Base-by-base conservation (phyloP, 139 green algal species). In the Micractinium sp. region DNA sequence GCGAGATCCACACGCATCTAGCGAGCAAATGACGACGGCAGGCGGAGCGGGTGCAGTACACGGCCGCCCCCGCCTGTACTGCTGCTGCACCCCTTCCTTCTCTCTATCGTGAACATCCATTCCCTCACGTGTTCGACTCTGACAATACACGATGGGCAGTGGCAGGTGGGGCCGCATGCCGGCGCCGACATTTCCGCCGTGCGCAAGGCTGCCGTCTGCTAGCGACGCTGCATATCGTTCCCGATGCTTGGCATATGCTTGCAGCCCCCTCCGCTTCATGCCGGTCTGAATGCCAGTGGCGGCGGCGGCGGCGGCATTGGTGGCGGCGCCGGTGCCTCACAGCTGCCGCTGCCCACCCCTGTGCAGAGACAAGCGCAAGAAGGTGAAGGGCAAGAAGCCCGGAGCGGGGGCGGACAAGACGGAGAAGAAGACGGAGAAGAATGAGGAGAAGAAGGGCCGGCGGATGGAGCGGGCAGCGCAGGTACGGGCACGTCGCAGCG, bases 281-380 rank as follows among this genome's bases (percentile, higher is more conserved):
- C 16, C 74, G 25, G 74, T 23, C 47, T 16, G 47, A 56, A 5
- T 56, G 47, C 7, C 47, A 38, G 12, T 35, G 16, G 33, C 33
- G 36, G 73, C 74, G 1, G 74, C 74, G 22, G 33, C 25, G 16
- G 35, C 74, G 5, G n/a, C 29, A 41, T 12, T 41, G n/a, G 29
- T 41, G 73, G 36, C 33, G 63, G 63, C 63, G 63, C 63, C 63
- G 16, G 60, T 16, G 60, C 63, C 20, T 71, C 36, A n/a, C 73
- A 15, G n/a, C 73, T 22, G 73, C 73, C 73, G 73, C 73, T n/a
- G 73, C 73, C 73, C 13, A 12, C 73, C 73, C 27, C 73, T 79
- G 19, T 41, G 96, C 1, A 86, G 96, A 2, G 95, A 98, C 82
- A 99, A 99, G 91, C 92, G 96, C 0, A 98, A 98, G 90, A 98